Evolutionary conservation across 1,284 basidiomycete genomes (phyloP), one percentile per base, ranked within the genome.

Genomic region (Pseudozyma sp.): DNA sequence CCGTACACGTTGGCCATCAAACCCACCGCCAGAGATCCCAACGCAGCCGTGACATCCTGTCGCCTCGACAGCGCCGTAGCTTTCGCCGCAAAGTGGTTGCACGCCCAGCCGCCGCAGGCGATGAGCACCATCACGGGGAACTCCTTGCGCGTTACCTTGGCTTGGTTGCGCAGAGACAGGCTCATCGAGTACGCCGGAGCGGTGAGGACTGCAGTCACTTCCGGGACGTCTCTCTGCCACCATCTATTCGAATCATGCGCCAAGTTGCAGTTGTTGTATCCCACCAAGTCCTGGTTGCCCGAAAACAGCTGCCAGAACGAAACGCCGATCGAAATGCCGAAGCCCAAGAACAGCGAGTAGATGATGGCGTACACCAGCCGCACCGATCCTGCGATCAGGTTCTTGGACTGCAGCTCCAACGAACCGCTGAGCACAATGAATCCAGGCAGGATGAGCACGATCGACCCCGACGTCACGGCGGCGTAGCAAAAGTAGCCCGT

Each of bases 1-100:
- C 92, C 92, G 71, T 93, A 95, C 13, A 94, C 49, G 83, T 94
- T 94, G 34, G 93, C 89, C 44, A 94, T 86, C 54, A 94, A 86
- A 8, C 94, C 93, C 43, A 95, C 93, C 1, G 90, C 89, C 75
- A 96, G 92, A 0, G 92, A 87, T 10, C 86, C 92, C 34, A 91
- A 89, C 54, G 73, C 83, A 1, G 85, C 83, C 3, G 81, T 82
- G 24, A 86, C 81, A 45, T 80, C 73, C 42, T 77, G 72, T 11
- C 76, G 62, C 6, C 58, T 40, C 10, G 51, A 34, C 9, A 78
- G 68, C n/a, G 72, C 65, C 24, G 56, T 61, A 0, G 68, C 63
- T 13, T 64, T 74, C 17, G 75, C 63, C 5, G 56, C 29, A 59
- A 78, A 75, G 54, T 77, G 72, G 31, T 68, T 77, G 54, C 68